phyloP scores from a whole-genome alignment of 495 filamentous ascomycete species.

The Chaetomium fimeti region DNA sequence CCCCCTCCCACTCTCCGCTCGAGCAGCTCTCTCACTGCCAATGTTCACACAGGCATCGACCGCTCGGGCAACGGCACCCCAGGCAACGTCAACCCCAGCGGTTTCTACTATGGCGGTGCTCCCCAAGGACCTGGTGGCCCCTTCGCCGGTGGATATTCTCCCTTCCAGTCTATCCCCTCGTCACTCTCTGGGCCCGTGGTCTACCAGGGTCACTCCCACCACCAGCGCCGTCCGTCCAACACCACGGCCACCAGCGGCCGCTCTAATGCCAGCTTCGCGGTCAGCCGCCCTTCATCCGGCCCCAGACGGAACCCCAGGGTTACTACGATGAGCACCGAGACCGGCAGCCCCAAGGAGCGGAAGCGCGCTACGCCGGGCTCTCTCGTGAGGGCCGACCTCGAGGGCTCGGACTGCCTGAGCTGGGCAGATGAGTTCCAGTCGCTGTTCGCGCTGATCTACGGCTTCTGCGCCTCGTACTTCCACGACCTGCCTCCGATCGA shows the following conservation, averaged over 20 bases:
- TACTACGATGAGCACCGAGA: background rate
- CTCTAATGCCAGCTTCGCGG: background rate
- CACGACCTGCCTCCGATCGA: slow-evolving; percentile 3
- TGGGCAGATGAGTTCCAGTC: slow-evolving; percentile 23
- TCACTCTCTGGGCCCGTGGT: background rate
- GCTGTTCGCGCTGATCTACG: slow-evolving; percentile 29
- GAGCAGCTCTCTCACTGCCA: background rate
- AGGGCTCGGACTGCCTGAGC: background rate
- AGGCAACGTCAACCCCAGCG: background rate
- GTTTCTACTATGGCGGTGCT: background rate
- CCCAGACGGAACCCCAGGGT: background rate
- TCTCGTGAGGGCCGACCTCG: background rate
- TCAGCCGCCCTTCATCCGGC: background rate
- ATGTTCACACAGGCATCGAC: background rate
- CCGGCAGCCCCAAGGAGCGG: slow-evolving; percentile 16
- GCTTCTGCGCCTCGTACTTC: slow-evolving; percentile 30
- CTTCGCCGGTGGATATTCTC: background rate
- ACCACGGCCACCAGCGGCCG: background rate
- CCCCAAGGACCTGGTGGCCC: background rate
- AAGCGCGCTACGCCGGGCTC: slow-evolving; percentile 1
- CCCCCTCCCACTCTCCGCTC: background rate
- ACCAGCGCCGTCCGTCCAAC: background rate
- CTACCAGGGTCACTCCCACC: background rate
- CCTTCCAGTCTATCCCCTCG: background rate
- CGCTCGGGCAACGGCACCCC: background rate